These are phyloP conservation scores for Hylodesmum podocarpum DNA, from an alignment of 306 rosid genomes.

Conservation along the genomic window DNA sequence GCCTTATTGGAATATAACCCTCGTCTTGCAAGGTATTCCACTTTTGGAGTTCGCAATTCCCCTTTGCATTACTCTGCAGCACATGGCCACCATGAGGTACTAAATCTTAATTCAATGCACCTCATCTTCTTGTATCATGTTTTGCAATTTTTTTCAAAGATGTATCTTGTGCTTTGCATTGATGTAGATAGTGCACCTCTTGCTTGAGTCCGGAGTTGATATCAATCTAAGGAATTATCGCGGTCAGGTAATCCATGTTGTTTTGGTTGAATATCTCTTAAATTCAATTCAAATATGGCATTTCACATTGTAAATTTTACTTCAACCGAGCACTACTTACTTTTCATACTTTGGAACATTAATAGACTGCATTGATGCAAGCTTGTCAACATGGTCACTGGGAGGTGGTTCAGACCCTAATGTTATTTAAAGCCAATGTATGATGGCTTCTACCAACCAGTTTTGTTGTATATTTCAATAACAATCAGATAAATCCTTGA, in stretches of 20 bases:
- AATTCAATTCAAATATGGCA: neutral
- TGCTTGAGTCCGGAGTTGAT: slow-evolving; percentile 95
- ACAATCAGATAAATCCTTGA: slow-evolving; percentile 1
- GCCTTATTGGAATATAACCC: slow-evolving; percentile 91
- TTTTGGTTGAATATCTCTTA: neutral
- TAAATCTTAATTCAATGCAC: slow-evolving; percentile 21
- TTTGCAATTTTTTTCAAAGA: neutral
- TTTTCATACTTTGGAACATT: slow-evolving; percentile 2
- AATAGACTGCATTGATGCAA: slow-evolving; percentile 99
- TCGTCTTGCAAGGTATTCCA: slow-evolving; percentile 87
- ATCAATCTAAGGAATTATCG: slow-evolving; percentile 92
- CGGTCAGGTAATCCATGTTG: slow-evolving; percentile 75
- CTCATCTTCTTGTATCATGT: neutral
- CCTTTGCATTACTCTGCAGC: slow-evolving; percentile 98
- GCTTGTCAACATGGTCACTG: slow-evolving; percentile 98
- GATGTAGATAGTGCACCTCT: slow-evolving; percentile 74
- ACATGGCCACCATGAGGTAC: slow-evolving; percentile 99
- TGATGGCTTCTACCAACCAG: slow-evolving; percentile 19
- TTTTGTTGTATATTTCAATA: slow-evolving; percentile 3
- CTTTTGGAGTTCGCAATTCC: slow-evolving; percentile 95
- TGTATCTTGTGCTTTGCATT: slow-evolving; percentile 32
- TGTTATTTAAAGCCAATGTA: slow-evolving; percentile 78
- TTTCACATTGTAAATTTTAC: neutral
- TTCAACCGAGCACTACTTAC: slow-evolving; percentile 11
- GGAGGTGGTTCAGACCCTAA: slow-evolving; percentile 87